Evolutionary conservation across 75 land plant species (phyloP), one percentile per base, ranked within the genome.

Genomic region (Azolla pinnata): DNA sequence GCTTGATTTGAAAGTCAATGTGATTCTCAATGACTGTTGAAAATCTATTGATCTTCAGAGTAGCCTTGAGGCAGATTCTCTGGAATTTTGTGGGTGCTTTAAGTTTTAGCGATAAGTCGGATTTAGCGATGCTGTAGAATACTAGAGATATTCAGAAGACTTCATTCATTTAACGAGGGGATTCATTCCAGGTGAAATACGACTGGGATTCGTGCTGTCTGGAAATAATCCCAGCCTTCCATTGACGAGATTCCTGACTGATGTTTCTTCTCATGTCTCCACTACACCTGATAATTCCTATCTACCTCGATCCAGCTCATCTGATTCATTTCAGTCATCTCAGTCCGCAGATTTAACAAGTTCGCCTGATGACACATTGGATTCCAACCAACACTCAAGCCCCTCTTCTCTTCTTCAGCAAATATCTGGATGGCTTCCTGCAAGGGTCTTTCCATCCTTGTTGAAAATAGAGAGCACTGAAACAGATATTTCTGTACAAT

Each of bases 181-280:
- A n/a, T n/a, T n/a, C n/a, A n/a, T n/a, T n/a, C n/a, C 49, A 46
- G 49, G 49, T 46, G 49, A 46, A 17, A 46, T 46, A 18, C 49
- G 49, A 18, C 23, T 23, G 4, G 49, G 49, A 46, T 44, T 67
- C 4, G 19, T 40, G 12, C 33, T 67, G 59, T 57, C 49, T 67
- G 69, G 69, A 4, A 67, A 31, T 32, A 51, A n/a, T n/a, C n/a
- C n/a, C 54, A 52, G 24, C 54, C 10, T 24, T n/a, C n/a, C n/a
- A 1, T 52, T 52, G 23, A 46, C 23, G 49, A 23, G 21, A 26
- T 52, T 27, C 2, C 2, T 10, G 1, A 1, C 29, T 2, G 54
- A 52, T 52, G 54, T 3, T 46, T 46, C 49, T 27, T 52, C 54
- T 25, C 27, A 26, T 21, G 14, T 52, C 28, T 25, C 18, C 27